Evolutionary conservation across 2,329 filamentous ascomycete species (phyloP), one percentile per base, ranked within the genome.

Genomic region (Xylariales sp.): DNA sequence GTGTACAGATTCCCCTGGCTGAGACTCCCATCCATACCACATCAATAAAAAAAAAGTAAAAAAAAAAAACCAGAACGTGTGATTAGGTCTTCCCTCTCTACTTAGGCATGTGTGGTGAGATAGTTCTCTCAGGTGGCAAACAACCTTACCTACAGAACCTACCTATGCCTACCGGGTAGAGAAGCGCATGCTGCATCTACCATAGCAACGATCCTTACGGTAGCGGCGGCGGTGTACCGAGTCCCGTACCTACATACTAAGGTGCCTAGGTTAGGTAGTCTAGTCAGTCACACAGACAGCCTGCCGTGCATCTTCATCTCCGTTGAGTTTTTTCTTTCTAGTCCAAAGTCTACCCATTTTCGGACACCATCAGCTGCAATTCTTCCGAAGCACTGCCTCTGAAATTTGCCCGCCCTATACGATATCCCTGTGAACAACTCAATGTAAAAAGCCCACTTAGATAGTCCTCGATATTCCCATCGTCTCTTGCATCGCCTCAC

Each of bases 11-110:
- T 55, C 39, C 46, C 41, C 41, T 56, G 56, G 54, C 36, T 65
- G 62, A 58, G 52, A 49, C 55, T 62, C 43, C 59, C 46, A 58
- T 54, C 53, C 39, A 43, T 56, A 46, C 58, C 32, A 60, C 34
- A 41, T 34, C 52, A 57, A 36, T 59, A 54, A 3, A 28, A 32
- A 49, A 32, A 34, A 23, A 23, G 23, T 23, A 23, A 23, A 36
- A 62, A 54, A 3, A 28, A 32, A 49, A 43, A 23, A 34, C 43
- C 34, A 56, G 32, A 56, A 50, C 34, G 43, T 45, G 39, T 68
- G 63, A 71, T 72, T 71, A 70, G 69, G 67, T 32, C 56, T 62
- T 65, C 62, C 65, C 52, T 67, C 56, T 52, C 48, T 34, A 34
- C 36, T 36, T 48, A 39, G 41, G 41, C 61, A 30, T 45, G 68